Percentiles rank a stretch among this genome's conserved stretches.
These are phyloP conservation scores for Sarocladium strictum DNA, from an alignment of 2,329 filamentous ascomycete species.

Conservation along the genomic window DNA sequence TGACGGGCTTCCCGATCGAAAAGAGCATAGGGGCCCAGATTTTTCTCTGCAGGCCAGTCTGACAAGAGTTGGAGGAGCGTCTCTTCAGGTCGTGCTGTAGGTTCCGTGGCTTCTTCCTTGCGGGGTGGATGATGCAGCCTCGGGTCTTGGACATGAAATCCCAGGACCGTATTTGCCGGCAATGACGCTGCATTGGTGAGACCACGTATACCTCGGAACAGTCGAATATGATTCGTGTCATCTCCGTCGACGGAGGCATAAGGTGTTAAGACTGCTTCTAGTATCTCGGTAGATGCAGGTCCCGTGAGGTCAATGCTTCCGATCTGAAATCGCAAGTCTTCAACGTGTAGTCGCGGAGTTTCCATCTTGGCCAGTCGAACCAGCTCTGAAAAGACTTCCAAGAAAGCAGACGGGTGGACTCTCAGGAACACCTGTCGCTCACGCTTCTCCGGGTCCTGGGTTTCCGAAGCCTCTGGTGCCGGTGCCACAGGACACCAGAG, in stretches of 20 bases:
- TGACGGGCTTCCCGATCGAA: conserved; percentile 65
- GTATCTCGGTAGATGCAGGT: conserved; percentile 72
- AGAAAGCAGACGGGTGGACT: conserved; percentile 76
- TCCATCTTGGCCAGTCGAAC: conserved; percentile 51
- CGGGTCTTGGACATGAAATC: conserved; percentile 72
- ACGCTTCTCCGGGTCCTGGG: conserved; percentile 16
- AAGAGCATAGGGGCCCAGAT: conserved; percentile 43
- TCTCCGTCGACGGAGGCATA: conserved; percentile 28
- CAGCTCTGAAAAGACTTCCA: conserved; percentile 61
- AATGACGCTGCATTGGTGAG: conserved; percentile 65
- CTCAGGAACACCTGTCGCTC: conserved; percentile 58
- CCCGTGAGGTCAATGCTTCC: conserved; percentile 52
- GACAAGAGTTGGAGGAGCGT: conserved; percentile 55
- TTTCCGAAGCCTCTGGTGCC: conserved; percentile 18
- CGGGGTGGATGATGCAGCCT: conserved; percentile 71
- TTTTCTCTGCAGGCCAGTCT: conserved; percentile 59
- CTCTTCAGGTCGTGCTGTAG: conserved; percentile 28
- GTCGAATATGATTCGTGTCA: conserved; percentile 33
- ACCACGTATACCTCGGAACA: conserved; percentile 47
- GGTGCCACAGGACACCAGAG: conserved; percentile 60
- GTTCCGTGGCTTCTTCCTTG: conserved; percentile 28
- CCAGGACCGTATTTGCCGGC: conserved; percentile 63
- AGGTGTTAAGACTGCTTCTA: conserved; percentile 62
- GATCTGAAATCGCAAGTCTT: conserved; percentile 65
- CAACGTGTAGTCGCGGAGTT: conserved; percentile 55